These are phyloP conservation scores for Annulohypoxylon bovei DNA, from an alignment of 495 filamentous ascomycete genomes.

Conservation along the genomic window DNA sequence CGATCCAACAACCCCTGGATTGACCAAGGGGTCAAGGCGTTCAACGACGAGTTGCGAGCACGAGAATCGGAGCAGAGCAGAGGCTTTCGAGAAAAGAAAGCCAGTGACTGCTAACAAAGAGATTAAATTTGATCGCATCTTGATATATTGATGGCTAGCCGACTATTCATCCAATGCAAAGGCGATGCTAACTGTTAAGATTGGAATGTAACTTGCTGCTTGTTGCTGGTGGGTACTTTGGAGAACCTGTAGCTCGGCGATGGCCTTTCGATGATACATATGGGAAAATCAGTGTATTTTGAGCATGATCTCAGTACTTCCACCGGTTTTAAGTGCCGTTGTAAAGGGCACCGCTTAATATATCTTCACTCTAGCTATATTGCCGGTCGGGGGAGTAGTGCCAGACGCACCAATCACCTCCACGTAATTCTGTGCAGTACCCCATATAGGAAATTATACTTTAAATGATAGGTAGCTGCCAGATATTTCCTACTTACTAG, in stretches of 20 bases:
- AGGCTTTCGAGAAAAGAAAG: slow-evolving; percentile 11
- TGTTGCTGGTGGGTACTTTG: not conserved
- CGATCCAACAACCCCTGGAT: slow-evolving; percentile 47
- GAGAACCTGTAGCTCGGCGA: not conserved
- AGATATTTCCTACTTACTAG: not conserved
- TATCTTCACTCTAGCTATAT: slow-evolving; percentile 33
- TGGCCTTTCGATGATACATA: not conserved
- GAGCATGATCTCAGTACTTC: not conserved
- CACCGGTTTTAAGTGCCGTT: slow-evolving; percentile 19
- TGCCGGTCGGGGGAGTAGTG: slow-evolving; percentile 14
- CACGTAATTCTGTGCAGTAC: not conserved
- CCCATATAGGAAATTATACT: slow-evolving; percentile 16
- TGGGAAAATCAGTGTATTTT: not conserved
- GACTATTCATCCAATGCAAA: not conserved
- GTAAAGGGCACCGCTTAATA: slow-evolving; percentile 19
- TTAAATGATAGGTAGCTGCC: slow-evolving; percentile 12
- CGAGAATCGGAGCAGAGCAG: slow-evolving; percentile 43
- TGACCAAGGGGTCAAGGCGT: slow-evolving; percentile 48
- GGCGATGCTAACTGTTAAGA: not conserved
- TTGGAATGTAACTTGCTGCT: not conserved
- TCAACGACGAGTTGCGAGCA: slow-evolving; percentile 51
- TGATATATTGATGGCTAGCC: not conserved
- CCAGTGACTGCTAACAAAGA: not conserved
- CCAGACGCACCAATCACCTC: slow-evolving; percentile 23
- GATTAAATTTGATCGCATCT: slow-evolving; percentile 23